A percentile compares a stretch with the other conserved stretches of the same genome.
These are phyloP conservation scores for Metschnikowia aberdeeniae DNA, from an alignment of 805 yeast species.

Conservation along the genomic window DNA sequence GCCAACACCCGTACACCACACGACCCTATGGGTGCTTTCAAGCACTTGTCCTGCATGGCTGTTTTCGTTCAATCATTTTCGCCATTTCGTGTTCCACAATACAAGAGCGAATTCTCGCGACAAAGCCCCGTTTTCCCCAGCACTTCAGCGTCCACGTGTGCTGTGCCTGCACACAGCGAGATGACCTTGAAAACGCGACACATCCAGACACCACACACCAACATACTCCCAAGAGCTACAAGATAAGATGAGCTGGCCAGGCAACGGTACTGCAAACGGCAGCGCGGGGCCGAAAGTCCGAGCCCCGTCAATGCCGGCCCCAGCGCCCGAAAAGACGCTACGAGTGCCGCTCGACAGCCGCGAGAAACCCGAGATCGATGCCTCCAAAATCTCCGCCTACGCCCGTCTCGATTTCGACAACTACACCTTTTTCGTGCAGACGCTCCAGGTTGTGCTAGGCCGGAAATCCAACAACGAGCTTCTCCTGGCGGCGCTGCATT, in stretches of 20 bases:
- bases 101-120: too few relatives aligned
- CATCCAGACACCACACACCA: background rate
- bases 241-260: constrained; percentile 12
- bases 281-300: background rate
- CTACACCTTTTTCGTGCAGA: constrained; percentile 93
- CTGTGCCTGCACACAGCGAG: constrained; percentile 7
- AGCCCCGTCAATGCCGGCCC: background rate
- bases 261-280: constrained; percentile 7
- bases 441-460: constrained; percentile 91
- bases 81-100: too few relatives aligned
- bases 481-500: constrained; percentile 62
- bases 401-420: constrained; percentile 87
- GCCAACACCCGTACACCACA: constrained; percentile 1
- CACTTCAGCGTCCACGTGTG: background rate
- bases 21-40: too few relatives aligned
- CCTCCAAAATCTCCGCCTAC: constrained; percentile 47
- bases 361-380: background rate
- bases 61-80: too few relatives aligned
- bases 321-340: background rate
- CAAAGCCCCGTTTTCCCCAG: background rate
- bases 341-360: background rate
- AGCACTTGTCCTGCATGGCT: too few relatives aligned
- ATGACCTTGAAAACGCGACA: constrained; percentile 7
- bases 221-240: background rate
- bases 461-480: constrained; percentile 56